Conservation (phyloP, 2,329 filamentous ascomycete species). For the Teratosphaeria epicoccoides region DNA sequence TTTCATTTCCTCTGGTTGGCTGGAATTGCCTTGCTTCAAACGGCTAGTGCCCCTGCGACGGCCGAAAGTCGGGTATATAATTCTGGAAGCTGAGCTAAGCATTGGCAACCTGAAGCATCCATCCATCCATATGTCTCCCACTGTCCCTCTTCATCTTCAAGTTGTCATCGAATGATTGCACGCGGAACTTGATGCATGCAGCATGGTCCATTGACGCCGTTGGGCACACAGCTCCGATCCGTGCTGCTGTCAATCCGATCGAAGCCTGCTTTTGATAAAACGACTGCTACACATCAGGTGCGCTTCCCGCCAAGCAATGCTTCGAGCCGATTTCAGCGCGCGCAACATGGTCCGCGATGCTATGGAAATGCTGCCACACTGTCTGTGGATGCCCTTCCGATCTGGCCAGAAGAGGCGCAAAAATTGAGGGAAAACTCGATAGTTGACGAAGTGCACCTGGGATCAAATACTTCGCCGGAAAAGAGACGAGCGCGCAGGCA, state of each 20-base stretch:
- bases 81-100: too few relatives aligned
- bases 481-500: not conserved
- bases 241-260: constrained; percentile 14
- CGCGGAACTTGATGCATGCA: constrained; percentile 20
- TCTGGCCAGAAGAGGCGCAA: not conserved
- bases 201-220: constrained; percentile 24
- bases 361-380: not conserved
- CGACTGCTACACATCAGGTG: not conserved
- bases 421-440: not conserved
- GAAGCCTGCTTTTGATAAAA: not conserved
- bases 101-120: too few relatives aligned
- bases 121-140: not conserved
- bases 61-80: not conserved
- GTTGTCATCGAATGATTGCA: too few relatives aligned
- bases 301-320: not conserved
- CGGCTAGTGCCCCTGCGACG: not conserved
- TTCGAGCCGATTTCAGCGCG: not conserved
- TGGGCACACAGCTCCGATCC: constrained; percentile 22
- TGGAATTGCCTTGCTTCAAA: not conserved
- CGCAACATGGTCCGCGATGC: not conserved
- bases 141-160: not conserved
- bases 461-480: not conserved
- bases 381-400: not conserved
- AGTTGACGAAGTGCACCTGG: not conserved
- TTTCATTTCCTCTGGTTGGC: not conserved